A percentile compares a stretch with the other conserved stretches of the same genome.
Conservation (phyloP, 2,329 filamentous ascomycete genomes). For the Claviceps fusiformis region DNA sequence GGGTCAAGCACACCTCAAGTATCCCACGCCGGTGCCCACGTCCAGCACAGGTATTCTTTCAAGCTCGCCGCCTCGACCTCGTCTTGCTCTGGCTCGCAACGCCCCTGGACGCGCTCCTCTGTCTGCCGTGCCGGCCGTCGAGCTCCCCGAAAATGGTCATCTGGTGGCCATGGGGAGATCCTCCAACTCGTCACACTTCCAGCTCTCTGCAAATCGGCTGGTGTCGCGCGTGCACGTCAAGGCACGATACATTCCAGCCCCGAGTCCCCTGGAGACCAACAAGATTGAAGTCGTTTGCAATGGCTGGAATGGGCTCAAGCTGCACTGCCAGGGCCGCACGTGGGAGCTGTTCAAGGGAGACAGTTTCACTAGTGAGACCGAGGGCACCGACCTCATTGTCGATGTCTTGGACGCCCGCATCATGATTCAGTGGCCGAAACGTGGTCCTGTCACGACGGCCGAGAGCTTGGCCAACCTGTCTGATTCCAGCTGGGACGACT, state of each 20-base stretch:
- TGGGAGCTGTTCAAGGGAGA: conserved; percentile 82
- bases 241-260: conserved; percentile 65
- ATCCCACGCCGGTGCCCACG: conserved; percentile 87
- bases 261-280: conserved; percentile 53
- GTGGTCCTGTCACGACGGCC: conserved; percentile 25
- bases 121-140: conserved; percentile 66
- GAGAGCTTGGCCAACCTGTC: conserved; percentile 37
- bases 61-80: conserved; percentile 55
- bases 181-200: conserved; percentile 89
- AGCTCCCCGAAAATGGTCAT: conserved; percentile 71
- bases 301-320: conserved; percentile 89
- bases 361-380: conserved; percentile 79
- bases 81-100: conserved; percentile 39
- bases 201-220: conserved; percentile 80
- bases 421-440: conserved; percentile 72
- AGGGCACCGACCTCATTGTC: conserved; percentile 80
- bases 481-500: conserved; percentile 61
- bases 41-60: conserved; percentile 86
- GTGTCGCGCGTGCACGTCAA: conserved; percentile 90
- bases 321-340: conserved; percentile 80
- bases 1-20: conserved; percentile 44
- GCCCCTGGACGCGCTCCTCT: conserved; percentile 72
- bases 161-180: conserved; percentile 79
- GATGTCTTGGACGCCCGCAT: conserved; percentile 90
- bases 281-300: conserved; percentile 80